These are phyloP conservation scores for Serendipita vermifera DNA, from an alignment of 768 basidiomycete species.

Conservation along the genomic window DNA sequence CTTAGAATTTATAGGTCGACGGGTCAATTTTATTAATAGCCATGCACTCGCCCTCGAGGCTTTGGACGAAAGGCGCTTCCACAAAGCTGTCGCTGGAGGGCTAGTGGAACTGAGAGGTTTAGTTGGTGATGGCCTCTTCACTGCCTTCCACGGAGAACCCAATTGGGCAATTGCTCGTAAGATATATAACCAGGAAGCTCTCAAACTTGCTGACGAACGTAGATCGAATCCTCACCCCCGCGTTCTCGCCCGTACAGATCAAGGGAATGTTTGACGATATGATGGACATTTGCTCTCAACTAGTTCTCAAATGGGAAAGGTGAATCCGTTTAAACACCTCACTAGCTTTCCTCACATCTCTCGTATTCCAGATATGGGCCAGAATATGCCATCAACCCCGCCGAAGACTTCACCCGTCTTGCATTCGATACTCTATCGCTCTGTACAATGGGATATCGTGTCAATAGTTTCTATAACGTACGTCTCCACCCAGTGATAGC, in stretches of 20 bases:
- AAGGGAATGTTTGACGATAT: conserved; percentile 37
- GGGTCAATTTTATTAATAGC: conserved; percentile 23
- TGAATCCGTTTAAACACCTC: conserved; percentile 15
- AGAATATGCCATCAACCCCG: conserved; percentile 29
- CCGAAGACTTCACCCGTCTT: conserved; percentile 36
- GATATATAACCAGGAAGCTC: conserved; percentile 12
- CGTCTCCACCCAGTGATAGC: neutral
- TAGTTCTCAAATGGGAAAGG: conserved; percentile 35
- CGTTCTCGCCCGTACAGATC: conserved; percentile 32
- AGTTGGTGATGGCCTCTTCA: conserved; percentile 32
- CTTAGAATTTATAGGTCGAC: conserved; percentile 18
- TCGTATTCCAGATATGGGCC: conserved; percentile 30
- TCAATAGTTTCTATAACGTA: conserved; percentile 37
- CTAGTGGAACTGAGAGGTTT: conserved; percentile 28
- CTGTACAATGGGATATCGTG: conserved; percentile 33
- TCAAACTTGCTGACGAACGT: conserved; percentile 18
- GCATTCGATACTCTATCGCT: conserved; percentile 36
- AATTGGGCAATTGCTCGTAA: conserved; percentile 37
- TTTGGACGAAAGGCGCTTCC: conserved; percentile 32
- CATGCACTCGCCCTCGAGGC: conserved; percentile 31
- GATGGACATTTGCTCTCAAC: conserved; percentile 33
- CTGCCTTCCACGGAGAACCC: conserved; percentile 31
- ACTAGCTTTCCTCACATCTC: neutral
- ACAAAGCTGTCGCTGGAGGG: conserved; percentile 26
- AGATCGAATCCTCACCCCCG: conserved; percentile 30